Evolutionary conservation across 805 yeast species (phyloP).

Genomic region (Suhomyces tanzawaensis): DNA sequence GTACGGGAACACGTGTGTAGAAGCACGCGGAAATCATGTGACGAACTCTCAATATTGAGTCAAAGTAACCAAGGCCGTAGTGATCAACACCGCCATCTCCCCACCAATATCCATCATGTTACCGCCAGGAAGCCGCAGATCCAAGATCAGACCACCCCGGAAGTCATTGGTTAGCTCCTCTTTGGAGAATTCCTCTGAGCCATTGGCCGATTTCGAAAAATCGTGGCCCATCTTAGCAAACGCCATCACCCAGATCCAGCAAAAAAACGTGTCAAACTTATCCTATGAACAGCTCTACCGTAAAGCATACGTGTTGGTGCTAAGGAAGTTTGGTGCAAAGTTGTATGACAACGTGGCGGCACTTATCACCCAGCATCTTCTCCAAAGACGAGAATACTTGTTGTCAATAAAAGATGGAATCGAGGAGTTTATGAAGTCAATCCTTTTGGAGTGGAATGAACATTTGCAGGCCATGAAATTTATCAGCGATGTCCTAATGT

Average conservation of each 20-base stretch:
- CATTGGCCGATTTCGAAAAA: slow-evolving; percentile 55
- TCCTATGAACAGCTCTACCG: slow-evolving; percentile 83
- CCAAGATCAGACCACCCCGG: slow-evolving; percentile 67
- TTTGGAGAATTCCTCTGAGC: slow-evolving; percentile 19
- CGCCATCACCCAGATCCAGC: slow-evolving; percentile 72
- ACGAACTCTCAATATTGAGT: too few species aligned
- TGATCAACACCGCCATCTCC: neutral
- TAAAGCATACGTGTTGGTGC: slow-evolving; percentile 71
- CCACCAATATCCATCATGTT: slow-evolving; percentile 10
- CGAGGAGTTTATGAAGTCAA: slow-evolving; percentile 35
- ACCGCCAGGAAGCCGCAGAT: slow-evolving; percentile 40
- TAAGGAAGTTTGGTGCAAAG: slow-evolving; percentile 63
- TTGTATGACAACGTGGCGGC: slow-evolving; percentile 60
- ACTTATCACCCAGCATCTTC: slow-evolving; percentile 48
- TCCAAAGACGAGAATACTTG: slow-evolving; percentile 17
- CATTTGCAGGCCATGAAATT: slow-evolving; percentile 71
- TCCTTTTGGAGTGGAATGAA: slow-evolving; percentile 61
- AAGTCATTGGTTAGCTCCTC: slow-evolving; percentile 29
- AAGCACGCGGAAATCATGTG: too few species aligned
- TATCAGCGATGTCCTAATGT: slow-evolving; percentile 82
- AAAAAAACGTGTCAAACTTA: slow-evolving; percentile 66
- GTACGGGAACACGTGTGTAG: too few species aligned
- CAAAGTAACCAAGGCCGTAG: neutral
- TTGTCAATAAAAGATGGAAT: slow-evolving; percentile 17
- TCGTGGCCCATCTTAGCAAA: slow-evolving; percentile 63